Evolutionary conservation across 148 eudicot species (phyloP).

Genomic region (Chenopodium suecicum): DNA sequence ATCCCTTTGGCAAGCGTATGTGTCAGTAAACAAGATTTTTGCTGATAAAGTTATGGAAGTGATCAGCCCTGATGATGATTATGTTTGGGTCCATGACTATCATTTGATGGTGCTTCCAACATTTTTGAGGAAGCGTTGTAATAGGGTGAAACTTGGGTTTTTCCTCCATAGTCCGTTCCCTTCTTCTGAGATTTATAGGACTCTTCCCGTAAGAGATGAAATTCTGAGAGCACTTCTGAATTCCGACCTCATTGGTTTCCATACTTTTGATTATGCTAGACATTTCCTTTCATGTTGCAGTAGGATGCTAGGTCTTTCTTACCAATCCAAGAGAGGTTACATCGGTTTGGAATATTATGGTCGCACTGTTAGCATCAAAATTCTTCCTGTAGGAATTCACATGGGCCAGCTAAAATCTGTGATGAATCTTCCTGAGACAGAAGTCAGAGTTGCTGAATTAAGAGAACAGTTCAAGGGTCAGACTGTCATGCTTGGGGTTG

Average conservation of each 20-base stretch:
- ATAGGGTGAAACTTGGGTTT: constrained; percentile 71
- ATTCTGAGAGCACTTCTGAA: constrained; percentile 72
- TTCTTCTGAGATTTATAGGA: constrained; percentile 81
- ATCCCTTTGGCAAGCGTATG: constrained; percentile 79
- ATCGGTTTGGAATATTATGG: constrained; percentile 85
- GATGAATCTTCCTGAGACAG: constrained; percentile 66
- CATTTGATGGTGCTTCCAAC: constrained; percentile 82
- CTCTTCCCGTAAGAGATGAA: constrained; percentile 71
- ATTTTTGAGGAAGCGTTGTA: constrained; percentile 68
- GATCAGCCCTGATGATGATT: constrained; percentile 76
- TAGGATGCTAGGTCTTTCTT: constrained; percentile 84
- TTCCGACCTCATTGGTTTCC: constrained; percentile 79
- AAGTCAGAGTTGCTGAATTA: constrained; percentile 51
- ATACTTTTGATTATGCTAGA: constrained; percentile 83
- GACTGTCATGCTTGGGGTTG: constrained; percentile 85
- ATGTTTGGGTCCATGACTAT: constrained; percentile 83
- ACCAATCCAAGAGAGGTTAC: constrained; percentile 77
- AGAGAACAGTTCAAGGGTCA: constrained; percentile 48
- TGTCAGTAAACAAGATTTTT: constrained; percentile 79
- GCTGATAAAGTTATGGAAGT: constrained; percentile 90
- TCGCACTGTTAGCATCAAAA: constrained; percentile 79
- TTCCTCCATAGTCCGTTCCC: constrained; percentile 89
- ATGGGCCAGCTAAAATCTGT: constrained; percentile 74
- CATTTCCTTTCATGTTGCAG: constrained; percentile 91
- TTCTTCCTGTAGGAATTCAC: constrained; percentile 86